These are phyloP conservation scores for Gnetum montanum DNA, from an alignment of 75 land plant species.

Conservation along the genomic window DNA sequence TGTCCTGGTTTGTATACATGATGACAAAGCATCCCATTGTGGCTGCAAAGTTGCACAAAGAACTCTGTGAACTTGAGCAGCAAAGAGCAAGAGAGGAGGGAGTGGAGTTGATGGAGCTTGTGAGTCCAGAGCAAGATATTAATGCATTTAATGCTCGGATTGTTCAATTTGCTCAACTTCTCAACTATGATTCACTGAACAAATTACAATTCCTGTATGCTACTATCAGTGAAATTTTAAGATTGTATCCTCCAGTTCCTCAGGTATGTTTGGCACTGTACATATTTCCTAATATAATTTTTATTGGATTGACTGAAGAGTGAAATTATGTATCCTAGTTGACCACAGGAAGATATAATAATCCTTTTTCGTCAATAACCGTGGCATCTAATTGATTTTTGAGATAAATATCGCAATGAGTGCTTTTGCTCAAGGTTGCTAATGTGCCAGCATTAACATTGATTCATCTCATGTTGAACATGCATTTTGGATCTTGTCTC, in stretches of 20 bases:
- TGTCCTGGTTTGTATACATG: conserved; percentile 87
- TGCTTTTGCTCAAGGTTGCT: too few relatives aligned
- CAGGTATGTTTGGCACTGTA: conserved; percentile 27
- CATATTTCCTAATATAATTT: too few relatives aligned
- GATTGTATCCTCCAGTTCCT: conserved; percentile 85
- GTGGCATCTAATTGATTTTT: background rate
- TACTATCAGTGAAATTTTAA: conserved; percentile 64
- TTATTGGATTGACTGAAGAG: background rate
- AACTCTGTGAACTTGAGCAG: conserved; percentile 55
- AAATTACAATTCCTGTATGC: conserved; percentile 61
- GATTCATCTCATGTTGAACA: too few relatives aligned
- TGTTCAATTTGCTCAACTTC: conserved; percentile 38
- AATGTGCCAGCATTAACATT: too few relatives aligned
- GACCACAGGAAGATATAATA: background rate
- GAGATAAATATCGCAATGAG: background rate
- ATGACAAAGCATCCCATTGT: conserved; percentile 37
- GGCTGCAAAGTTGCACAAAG: conserved; percentile 41
- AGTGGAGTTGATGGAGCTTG: conserved; percentile 9
- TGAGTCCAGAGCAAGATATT: conserved; percentile 16
- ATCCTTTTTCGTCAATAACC: background rate
- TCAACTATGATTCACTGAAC: conserved; percentile 47
- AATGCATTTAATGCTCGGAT: conserved; percentile 23
- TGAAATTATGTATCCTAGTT: background rate
- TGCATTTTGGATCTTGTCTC: too few relatives aligned
- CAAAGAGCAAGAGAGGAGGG: conserved; percentile 31